Evolutionary conservation across 768 basidiomycete genomes (phyloP).

Genomic region (Mycena indigotica): DNA sequence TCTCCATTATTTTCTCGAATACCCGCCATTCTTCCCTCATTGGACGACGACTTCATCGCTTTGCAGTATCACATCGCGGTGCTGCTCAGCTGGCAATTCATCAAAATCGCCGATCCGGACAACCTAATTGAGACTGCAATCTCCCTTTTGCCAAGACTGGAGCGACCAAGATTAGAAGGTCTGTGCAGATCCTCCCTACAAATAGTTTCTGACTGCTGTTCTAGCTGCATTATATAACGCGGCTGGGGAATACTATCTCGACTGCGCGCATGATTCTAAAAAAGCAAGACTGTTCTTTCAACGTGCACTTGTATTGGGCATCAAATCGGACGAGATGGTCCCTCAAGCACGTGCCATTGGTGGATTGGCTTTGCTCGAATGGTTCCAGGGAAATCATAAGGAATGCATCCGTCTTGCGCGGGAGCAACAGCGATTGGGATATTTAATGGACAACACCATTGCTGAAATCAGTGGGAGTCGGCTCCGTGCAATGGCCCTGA

Average conservation of each 20-base stretch:
- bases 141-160: neutral
- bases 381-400: neutral
- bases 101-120: neutral
- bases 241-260: neutral
- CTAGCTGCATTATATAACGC: neutral
- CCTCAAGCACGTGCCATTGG: neutral
- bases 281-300: neutral
- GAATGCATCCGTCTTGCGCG: neutral
- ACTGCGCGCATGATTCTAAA: neutral
- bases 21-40: neutral
- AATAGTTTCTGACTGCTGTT: too few species aligned
- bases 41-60: neutral
- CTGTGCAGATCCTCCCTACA: too few species aligned
- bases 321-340: neutral
- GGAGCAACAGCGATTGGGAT: neutral
- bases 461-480: neutral
- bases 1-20: neutral
- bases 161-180: neutral
- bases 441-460: neutral
- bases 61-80: neutral
- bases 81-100: neutral
- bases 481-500: neutral
- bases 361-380: neutral
- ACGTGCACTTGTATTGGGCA: neutral
- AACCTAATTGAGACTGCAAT: neutral